Evolutionary conservation across 2,329 filamentous ascomycete genomes (phyloP).

Genomic region (Cladosporium sphaerospermum): DNA sequence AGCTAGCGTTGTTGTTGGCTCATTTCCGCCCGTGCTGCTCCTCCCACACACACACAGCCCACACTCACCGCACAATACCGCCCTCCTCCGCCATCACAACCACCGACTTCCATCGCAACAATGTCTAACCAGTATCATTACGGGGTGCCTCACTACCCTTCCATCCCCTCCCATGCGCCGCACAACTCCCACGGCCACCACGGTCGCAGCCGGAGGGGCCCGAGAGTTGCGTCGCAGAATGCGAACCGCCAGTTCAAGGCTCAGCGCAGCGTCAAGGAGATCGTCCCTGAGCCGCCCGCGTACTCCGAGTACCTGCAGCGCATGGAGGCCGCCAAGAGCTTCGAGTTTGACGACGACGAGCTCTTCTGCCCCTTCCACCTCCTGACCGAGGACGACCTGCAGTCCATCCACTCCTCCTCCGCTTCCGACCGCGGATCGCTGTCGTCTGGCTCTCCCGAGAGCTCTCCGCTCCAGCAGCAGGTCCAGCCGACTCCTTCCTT

Average conservation of each 20-base stretch:
- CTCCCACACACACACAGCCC: slow-evolving; percentile 5
- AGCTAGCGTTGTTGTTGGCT: slow-evolving; percentile 8
- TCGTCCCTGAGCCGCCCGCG: slow-evolving; percentile 65
- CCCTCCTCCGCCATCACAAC: slow-evolving; percentile 4
- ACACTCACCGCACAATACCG: slow-evolving; percentile 10
- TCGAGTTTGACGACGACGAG: slow-evolving; percentile 92
- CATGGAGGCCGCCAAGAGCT: slow-evolving; percentile 87
- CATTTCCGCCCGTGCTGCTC: slow-evolving; percentile 10
- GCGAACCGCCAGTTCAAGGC: slow-evolving; percentile 73
- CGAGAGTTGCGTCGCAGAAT: slow-evolving; percentile 76
- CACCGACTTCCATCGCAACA: slow-evolving; percentile 14
- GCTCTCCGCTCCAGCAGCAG: slow-evolving; percentile 83
- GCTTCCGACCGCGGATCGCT: slow-evolving; percentile 89
- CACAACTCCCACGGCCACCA: slow-evolving; percentile 67
- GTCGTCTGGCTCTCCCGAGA: slow-evolving; percentile 87
- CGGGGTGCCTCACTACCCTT: slow-evolving; percentile 42
- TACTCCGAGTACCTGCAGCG: slow-evolving; percentile 74
- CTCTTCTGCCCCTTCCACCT: slow-evolving; percentile 85
- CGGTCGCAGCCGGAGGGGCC: slow-evolving; percentile 77
- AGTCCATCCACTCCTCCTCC: slow-evolving; percentile 77
- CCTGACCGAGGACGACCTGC: slow-evolving; percentile 85
- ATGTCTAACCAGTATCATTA: slow-evolving; percentile 47
- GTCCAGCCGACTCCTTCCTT: slow-evolving; percentile 63
- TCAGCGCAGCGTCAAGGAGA: slow-evolving; percentile 78
- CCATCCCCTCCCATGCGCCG: slow-evolving; percentile 47